A percentile compares a stretch with the other conserved stretches of the same genome.
phyloP scores from a whole-genome alignment of 257 asterid species.

The Solanum virginianum region DNA sequence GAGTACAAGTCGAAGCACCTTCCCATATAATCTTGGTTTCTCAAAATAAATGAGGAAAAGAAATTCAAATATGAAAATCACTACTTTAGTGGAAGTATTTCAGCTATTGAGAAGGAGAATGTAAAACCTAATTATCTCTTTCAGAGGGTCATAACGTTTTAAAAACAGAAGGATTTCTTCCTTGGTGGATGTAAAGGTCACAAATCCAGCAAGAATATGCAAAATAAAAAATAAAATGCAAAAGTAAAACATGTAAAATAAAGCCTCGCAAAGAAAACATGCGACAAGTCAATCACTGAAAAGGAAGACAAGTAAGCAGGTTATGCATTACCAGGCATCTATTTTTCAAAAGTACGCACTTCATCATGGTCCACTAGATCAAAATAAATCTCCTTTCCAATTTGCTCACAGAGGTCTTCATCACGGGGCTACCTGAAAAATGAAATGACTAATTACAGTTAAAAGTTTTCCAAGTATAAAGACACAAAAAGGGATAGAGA shows the following conservation, averaged over 20 bases:
- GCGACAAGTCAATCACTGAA: neutral
- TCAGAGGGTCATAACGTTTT: constrained; percentile 57
- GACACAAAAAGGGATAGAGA: neutral
- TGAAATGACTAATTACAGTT: neutral
- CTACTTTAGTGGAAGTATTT: neutral
- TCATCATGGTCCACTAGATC: constrained; percentile 84
- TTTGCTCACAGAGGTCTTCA: constrained; percentile 53
- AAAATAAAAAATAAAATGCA: neutral
- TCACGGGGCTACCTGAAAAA: constrained; percentile 71
- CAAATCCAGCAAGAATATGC: constrained; percentile 30
- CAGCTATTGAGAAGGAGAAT: neutral
- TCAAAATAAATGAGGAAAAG: neutral
- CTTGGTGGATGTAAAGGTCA: constrained; percentile 44
- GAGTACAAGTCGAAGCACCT: neutral
- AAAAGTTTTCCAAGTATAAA: neutral
- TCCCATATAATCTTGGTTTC: neutral
- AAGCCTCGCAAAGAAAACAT: neutral
- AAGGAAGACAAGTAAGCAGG: neutral
- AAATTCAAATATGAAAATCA: neutral
- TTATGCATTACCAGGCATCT: constrained; percentile 33
- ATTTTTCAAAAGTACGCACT: constrained; percentile 36
- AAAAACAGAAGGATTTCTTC: constrained; percentile 65
- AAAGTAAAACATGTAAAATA: neutral
- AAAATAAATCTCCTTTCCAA: constrained; percentile 68
- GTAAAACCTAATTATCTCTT: constrained; percentile 45